Percentiles rank a stretch among this genome's conserved stretches.
These are phyloP conservation scores for Colletotrichum chrysophilum DNA, from an alignment of 2,329 filamentous ascomycete genomes.

Conservation along the genomic window DNA sequence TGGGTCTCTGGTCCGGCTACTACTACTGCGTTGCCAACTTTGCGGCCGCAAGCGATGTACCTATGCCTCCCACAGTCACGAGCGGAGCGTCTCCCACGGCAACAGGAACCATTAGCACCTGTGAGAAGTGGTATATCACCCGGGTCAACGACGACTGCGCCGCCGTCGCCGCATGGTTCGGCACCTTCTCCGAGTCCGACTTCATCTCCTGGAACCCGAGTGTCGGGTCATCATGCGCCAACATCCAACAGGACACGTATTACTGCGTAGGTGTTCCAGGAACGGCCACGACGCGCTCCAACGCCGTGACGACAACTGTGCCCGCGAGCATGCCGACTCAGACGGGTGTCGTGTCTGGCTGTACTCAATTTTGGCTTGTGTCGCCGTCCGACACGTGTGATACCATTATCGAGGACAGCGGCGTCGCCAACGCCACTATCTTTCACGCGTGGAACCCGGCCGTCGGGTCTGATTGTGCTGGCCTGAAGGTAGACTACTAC, in stretches of 20 bases:
- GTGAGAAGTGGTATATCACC: not conserved
- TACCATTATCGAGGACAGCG: not conserved
- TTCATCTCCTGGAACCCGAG: not conserved
- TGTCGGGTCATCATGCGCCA: not conserved
- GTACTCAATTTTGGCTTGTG: conserved; percentile 16
- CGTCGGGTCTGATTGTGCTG: not conserved
- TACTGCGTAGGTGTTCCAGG: not conserved
- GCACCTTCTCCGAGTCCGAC: not conserved
- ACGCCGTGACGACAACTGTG: not conserved
- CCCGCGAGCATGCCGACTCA: not conserved
- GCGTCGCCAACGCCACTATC: not conserved
- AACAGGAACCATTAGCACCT: not conserved
- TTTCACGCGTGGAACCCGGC: not conserved
- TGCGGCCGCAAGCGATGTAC: not conserved
- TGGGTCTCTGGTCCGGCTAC: conserved; percentile 26
- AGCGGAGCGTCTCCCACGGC: not conserved
- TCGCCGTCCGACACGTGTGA: not conserved
- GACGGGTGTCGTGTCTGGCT: conserved; percentile 3
- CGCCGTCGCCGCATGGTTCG: not conserved
- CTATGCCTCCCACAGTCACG: not conserved
- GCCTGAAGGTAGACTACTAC: not conserved
- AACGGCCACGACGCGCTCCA: not conserved
- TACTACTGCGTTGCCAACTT: conserved; percentile 26
- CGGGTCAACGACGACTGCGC: not conserved
- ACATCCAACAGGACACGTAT: not conserved